A percentile compares a stretch with the other conserved stretches of the same genome.
Conservation (phyloP, 1,284 basidiomycete species). For the Austropuccinia psidii region DNA sequence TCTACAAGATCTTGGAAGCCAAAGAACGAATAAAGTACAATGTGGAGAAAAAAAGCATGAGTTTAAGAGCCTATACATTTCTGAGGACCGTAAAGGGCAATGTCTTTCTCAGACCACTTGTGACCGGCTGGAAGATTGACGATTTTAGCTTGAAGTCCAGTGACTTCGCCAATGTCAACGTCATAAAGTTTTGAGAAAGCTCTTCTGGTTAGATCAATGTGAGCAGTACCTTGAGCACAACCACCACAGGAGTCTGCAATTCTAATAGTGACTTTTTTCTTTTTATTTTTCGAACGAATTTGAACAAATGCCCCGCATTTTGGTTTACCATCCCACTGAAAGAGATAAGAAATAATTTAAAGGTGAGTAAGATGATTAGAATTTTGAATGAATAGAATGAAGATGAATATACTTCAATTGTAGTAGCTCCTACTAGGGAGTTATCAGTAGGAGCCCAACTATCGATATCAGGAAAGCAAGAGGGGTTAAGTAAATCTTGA, state of each 20-base stretch:
- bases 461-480: neutral
- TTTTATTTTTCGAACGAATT: neutral
- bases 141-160: constrained; percentile 9
- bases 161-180: constrained; percentile 15
- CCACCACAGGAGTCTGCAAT: constrained; percentile 22
- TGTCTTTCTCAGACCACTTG: neutral
- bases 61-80: neutral
- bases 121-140: neutral
- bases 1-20: neutral
- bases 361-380: neutral
- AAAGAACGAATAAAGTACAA: neutral
- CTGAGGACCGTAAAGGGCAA: too few species aligned
- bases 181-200: constrained; percentile 23
- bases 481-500: constrained; percentile 3
- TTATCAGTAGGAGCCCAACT: constrained; percentile 30
- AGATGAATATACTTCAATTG: neutral
- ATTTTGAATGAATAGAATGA: neutral
- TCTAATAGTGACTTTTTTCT: constrained; percentile 5
- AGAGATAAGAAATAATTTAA: neutral
- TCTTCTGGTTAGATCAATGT: constrained; percentile 21
- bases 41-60: neutral
- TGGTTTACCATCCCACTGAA: constrained; percentile 25
- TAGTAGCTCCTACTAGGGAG: constrained; percentile 22
- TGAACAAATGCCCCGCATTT: constrained; percentile 20
- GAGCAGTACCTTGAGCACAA: neutral